These are phyloP conservation scores for Colletotrichum echinochloae DNA, from an alignment of 2,329 filamentous ascomycete genomes.

Conservation along the genomic window DNA sequence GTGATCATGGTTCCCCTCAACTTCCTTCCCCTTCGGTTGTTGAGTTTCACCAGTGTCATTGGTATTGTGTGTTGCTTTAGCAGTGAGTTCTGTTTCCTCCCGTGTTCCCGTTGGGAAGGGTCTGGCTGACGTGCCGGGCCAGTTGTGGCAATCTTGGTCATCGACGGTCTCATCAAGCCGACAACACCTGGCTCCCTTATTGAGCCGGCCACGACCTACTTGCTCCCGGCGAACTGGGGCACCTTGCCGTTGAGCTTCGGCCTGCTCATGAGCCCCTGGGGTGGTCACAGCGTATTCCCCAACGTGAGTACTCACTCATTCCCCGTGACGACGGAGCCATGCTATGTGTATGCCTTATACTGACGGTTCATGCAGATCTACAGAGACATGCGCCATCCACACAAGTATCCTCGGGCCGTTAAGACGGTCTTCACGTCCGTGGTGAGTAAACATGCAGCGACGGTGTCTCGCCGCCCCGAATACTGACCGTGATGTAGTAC, in stretches of 20 bases:
- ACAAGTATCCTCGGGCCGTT: slow-evolving; percentile 82
- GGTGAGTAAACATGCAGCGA: slow-evolving; percentile 58
- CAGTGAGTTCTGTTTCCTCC: slow-evolving; percentile 69
- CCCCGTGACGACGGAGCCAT: not conserved
- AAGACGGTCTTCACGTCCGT: slow-evolving; percentile 88
- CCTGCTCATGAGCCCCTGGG: slow-evolving; percentile 83
- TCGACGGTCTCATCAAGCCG: slow-evolving; percentile 88
- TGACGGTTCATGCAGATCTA: slow-evolving; percentile 60
- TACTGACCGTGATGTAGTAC: slow-evolving; percentile 63
- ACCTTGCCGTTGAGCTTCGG: slow-evolving; percentile 90
- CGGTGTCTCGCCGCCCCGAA: not conserved
- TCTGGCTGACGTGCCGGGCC: slow-evolving; percentile 12
- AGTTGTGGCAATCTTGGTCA: slow-evolving; percentile 87
- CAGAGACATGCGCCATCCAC: slow-evolving; percentile 77
- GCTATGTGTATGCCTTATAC: not conserved
- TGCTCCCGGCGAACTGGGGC: slow-evolving; percentile 88
- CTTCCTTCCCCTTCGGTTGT: slow-evolving; percentile 83
- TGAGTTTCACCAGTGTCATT: slow-evolving; percentile 88
- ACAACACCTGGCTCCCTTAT: slow-evolving; percentile 84
- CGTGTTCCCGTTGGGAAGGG: not conserved
- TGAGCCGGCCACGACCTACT: slow-evolving; percentile 81
- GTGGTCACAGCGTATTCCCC: slow-evolving; percentile 79
- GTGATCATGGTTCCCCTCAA: slow-evolving; percentile 83
- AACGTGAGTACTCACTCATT: slow-evolving; percentile 63
- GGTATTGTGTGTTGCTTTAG: slow-evolving; percentile 92